Conservation (phyloP, 2,329 filamentous ascomycete species). For the Mariannaea sp. region DNA sequence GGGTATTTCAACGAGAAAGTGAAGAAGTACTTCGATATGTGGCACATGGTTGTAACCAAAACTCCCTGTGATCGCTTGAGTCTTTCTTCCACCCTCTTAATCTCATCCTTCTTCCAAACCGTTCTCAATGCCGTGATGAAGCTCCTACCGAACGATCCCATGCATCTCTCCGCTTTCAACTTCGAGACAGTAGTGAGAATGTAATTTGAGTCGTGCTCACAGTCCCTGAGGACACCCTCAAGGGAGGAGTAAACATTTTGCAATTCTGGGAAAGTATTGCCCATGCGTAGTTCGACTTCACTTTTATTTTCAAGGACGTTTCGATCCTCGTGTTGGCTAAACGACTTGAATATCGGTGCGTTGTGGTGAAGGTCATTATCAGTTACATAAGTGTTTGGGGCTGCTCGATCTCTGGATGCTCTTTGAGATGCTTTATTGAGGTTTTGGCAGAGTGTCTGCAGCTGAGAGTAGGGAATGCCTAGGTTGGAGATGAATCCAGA, state of each 20-base stretch:
- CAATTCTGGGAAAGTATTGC: conserved; percentile 2
- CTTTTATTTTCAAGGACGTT: background rate
- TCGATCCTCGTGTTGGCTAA: background rate
- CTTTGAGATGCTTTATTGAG: conserved; percentile 3
- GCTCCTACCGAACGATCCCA: background rate
- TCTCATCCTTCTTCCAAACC: background rate
- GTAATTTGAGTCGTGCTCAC: background rate
- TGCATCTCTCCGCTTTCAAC: background rate
- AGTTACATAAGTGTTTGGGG: background rate
- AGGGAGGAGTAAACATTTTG: conserved; percentile 5
- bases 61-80: background rate
- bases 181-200: background rate
- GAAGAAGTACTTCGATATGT: background rate
- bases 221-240: background rate
- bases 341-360: background rate
- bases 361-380: background rate
- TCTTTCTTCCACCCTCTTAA: background rate
- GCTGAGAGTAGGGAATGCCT: background rate
- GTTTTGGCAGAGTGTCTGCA: conserved; percentile 5
- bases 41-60: background rate
- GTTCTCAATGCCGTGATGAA: background rate
- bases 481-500: background rate
- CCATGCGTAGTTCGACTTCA: background rate
- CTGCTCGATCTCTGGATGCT: conserved; percentile 3
- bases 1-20: background rate